Evolutionary conservation across 306 rosid species (phyloP).

Genomic region (Fragaria iinumae): DNA sequence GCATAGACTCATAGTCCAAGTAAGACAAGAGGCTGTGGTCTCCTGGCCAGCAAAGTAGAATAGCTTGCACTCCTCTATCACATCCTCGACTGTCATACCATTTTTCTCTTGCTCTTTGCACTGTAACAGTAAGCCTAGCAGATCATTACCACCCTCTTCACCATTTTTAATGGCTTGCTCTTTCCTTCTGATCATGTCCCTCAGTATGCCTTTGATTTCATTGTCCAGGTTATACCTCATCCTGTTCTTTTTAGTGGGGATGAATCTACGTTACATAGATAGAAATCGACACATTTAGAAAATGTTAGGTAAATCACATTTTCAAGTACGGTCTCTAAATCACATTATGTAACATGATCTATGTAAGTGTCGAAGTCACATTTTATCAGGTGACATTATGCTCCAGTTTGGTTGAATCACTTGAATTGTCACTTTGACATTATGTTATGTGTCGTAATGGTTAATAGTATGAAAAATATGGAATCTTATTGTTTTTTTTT

Average conservation of each 20-base stretch:
- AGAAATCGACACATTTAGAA: not conserved
- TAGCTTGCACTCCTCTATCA: constrained; percentile 55
- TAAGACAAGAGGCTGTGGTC: constrained; percentile 42
- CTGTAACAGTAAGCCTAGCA: constrained; percentile 36
- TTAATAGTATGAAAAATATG: not conserved
- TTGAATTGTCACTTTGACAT: too few species aligned
- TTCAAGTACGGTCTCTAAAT: not conserved
- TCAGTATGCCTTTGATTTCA: constrained; percentile 33
- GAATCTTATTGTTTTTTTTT: not conserved
- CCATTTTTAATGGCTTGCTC: constrained; percentile 29
- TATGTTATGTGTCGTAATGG: too few species aligned
- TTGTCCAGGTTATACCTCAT: constrained; percentile 34
- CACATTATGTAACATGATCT: not conserved
- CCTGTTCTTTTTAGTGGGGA: constrained; percentile 45
- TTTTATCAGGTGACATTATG: too few species aligned
- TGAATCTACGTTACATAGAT: constrained; percentile 18
- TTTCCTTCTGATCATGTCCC: constrained; percentile 32
- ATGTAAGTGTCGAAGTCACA: too few species aligned
- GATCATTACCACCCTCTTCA: constrained; percentile 26
- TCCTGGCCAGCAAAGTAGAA: constrained; percentile 57
- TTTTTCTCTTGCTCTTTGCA: constrained; percentile 22
- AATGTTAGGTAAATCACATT: not conserved
- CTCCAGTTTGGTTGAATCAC: too few species aligned
- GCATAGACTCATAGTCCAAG: constrained; percentile 48
- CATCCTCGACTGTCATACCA: constrained; percentile 39